Conservation (phyloP, 2,329 filamentous ascomycete species). For the Fusarium irregulare region DNA sequence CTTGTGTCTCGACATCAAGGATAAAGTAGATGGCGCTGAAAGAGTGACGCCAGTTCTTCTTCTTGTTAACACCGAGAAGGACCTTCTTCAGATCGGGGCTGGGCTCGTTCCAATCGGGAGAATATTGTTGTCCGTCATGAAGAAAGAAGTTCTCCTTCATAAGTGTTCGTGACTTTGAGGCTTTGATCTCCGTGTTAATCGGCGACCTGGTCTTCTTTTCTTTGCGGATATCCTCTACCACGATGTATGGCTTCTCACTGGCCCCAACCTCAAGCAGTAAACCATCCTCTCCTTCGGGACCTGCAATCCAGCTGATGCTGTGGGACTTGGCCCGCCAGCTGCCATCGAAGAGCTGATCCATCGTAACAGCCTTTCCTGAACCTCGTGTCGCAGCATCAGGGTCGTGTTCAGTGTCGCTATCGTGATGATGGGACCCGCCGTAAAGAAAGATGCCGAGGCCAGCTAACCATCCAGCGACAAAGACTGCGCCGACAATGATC, state of each 20-base stretch:
- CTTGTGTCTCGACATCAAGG: constrained; percentile 86
- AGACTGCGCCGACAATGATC: constrained; percentile 69
- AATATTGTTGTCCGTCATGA: constrained; percentile 65
- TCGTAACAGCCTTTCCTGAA: constrained; percentile 76
- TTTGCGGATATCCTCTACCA: constrained; percentile 85
- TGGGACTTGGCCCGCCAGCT: constrained; percentile 73
- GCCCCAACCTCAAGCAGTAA: constrained; percentile 80
- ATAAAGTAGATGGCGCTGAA: constrained; percentile 90
- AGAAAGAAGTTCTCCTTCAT: constrained; percentile 77
- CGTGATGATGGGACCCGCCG: constrained; percentile 73
- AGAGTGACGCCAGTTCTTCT: constrained; percentile 91
- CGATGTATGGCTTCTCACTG: constrained; percentile 76
- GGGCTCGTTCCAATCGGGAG: constrained; percentile 74
- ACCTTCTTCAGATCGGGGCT: constrained; percentile 89
- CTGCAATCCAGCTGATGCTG: constrained; percentile 80
- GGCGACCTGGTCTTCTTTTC: constrained; percentile 50
- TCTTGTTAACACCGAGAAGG: constrained; percentile 76
- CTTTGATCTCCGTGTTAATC: constrained; percentile 44
- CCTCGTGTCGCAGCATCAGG: constrained; percentile 73
- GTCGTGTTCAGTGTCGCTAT: constrained; percentile 72
- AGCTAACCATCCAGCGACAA: constrained; percentile 74
- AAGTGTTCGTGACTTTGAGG: constrained; percentile 71
- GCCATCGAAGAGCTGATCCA: constrained; percentile 76
- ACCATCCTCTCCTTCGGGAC: constrained; percentile 82
- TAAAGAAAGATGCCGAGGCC: constrained; percentile 75